These are phyloP conservation scores for Phoma sp. DNA, from an alignment of 2,329 filamentous ascomycete genomes.

Conservation along the genomic window DNA sequence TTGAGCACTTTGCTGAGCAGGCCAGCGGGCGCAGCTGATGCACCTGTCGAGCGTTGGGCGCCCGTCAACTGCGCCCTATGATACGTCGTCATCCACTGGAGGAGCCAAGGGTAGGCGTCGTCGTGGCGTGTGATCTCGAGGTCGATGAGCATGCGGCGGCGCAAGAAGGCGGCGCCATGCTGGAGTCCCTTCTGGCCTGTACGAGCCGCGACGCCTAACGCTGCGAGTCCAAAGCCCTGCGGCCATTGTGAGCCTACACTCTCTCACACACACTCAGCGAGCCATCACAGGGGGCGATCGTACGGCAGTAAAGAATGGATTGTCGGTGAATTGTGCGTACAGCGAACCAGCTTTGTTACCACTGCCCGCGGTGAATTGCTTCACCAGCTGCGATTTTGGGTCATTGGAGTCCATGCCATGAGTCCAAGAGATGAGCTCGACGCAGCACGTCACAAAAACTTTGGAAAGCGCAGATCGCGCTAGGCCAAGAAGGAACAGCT, in stretches of 20 bases:
- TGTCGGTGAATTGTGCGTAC: slow-evolving; percentile 54
- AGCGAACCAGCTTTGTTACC: slow-evolving; percentile 48
- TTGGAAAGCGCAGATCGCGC: slow-evolving; percentile 22
- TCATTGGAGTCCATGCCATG: slow-evolving; percentile 47
- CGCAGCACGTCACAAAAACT: slow-evolving; percentile 14
- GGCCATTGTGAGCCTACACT: slow-evolving; percentile 40
- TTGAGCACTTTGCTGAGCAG: slow-evolving; percentile 62
- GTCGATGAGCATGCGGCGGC: slow-evolving; percentile 87
- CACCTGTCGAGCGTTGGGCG: slow-evolving; percentile 30
- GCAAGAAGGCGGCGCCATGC: slow-evolving; percentile 73
- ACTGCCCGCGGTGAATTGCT: slow-evolving; percentile 40
- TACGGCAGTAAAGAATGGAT: slow-evolving; percentile 63
- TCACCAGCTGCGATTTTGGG: slow-evolving; percentile 46
- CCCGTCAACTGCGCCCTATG: slow-evolving; percentile 67
- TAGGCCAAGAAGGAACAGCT: slow-evolving; percentile 21
- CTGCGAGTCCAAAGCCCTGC: slow-evolving; percentile 86
- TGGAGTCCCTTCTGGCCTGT: slow-evolving; percentile 80
- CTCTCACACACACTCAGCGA: slow-evolving; percentile 9
- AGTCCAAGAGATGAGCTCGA: slow-evolving; percentile 1
- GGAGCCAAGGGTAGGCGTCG: slow-evolving; percentile 89
- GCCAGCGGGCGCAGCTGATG: slow-evolving; percentile 37
- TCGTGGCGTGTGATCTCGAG: slow-evolving; percentile 96
- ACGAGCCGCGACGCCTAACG: slow-evolving; percentile 80
- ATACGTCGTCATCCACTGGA: slow-evolving; percentile 91
- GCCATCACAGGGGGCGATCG: slow-evolving; percentile 54